Conservation (phyloP, 164 flowering plant genomes). For the Litsea cubeba region DNA sequence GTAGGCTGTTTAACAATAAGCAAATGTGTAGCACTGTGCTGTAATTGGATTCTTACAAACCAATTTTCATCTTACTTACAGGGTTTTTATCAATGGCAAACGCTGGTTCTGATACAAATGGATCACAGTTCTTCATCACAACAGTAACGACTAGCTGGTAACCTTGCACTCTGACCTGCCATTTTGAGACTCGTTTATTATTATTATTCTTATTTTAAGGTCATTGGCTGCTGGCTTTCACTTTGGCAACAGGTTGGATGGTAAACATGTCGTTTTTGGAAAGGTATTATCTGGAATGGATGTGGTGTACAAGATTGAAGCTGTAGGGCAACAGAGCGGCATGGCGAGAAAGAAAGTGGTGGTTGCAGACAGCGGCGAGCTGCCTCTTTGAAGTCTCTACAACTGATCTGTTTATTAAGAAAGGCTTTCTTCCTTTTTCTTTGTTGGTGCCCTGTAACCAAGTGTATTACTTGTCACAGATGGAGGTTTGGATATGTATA, state of each 20-base stretch:
- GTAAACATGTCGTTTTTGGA: constrained; percentile 90
- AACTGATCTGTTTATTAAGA: too few relatives aligned
- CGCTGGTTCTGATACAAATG: constrained; percentile 86
- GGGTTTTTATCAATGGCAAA: constrained; percentile 94
- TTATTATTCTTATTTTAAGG: too few relatives aligned
- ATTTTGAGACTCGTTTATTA: not conserved
- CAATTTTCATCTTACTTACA: constrained; percentile 14
- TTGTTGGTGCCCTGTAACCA: too few relatives aligned
- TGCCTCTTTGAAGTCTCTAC: constrained; percentile 16
- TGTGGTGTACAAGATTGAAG: constrained; percentile 78
- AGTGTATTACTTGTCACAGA: too few relatives aligned
- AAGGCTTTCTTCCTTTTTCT: too few relatives aligned
- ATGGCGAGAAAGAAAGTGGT: constrained; percentile 56
- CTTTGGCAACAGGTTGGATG: constrained; percentile 69
- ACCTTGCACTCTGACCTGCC: constrained; percentile 7
- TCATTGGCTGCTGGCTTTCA: not conserved
- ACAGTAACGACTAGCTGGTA: constrained; percentile 97
- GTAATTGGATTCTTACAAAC: not conserved
- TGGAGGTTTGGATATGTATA: too few relatives aligned
- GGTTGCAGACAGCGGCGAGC: constrained; percentile 72
- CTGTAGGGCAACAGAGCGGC: constrained; percentile 64
- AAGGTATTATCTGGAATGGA: constrained; percentile 96
- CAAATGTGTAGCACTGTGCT: not conserved
- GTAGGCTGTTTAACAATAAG: not conserved
- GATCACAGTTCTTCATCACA: constrained; percentile 96